Evolutionary conservation across 768 basidiomycete species (phyloP).

Genomic region (Lactarius indigo): DNA sequence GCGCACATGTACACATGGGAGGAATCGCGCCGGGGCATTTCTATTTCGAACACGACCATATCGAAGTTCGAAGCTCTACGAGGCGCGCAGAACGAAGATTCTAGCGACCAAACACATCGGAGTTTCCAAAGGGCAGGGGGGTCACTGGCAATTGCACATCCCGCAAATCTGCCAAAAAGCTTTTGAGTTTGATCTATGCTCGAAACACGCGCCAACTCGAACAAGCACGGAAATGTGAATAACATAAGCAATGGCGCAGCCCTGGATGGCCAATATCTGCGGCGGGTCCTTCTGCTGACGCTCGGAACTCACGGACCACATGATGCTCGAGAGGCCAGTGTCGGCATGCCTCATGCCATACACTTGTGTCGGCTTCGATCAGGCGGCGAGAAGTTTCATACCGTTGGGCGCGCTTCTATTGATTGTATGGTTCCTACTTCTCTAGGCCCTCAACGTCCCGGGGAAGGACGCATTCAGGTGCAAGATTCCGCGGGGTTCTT

Average conservation of each 20-base stretch:
- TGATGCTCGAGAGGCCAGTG: not conserved
- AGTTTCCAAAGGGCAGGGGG: not conserved
- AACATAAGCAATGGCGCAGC: not conserved
- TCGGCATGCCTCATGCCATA: not conserved
- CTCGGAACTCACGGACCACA: not conserved
- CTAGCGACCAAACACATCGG: not conserved
- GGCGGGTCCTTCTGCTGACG: not conserved
- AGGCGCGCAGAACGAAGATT: not conserved
- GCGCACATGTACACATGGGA: not conserved
- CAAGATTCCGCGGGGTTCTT: not conserved
- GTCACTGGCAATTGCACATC: too few relatives aligned
- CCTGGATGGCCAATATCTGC: not conserved
- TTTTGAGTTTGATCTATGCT: not conserved
- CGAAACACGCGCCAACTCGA: not conserved
- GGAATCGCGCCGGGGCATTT: not conserved
- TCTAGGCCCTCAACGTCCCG: not conserved
- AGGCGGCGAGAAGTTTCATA: not conserved
- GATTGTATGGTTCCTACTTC: not conserved
- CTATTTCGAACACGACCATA: not conserved
- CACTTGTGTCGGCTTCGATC: not conserved
- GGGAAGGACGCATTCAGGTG: not conserved
- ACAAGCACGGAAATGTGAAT: not conserved
- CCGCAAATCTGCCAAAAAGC: not conserved
- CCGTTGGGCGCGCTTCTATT: not conserved
- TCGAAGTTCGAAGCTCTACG: not conserved